Conservation (phyloP, 2,329 filamentous ascomycete genomes). For the Xylariaceae sp. region DNA sequence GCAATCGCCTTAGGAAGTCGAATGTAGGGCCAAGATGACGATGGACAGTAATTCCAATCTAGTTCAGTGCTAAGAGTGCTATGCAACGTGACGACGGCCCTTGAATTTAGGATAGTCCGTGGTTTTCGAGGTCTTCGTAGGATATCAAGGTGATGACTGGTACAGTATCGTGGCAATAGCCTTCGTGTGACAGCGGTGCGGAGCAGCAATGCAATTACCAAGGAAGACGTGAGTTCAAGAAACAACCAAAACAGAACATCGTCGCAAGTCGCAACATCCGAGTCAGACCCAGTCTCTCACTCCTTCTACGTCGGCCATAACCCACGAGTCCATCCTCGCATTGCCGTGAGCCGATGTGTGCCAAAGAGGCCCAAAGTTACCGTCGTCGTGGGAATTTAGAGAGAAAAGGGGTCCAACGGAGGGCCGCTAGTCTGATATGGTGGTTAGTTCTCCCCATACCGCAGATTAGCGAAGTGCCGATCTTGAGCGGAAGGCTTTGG, state of each 20-base stretch:
- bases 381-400: not conserved
- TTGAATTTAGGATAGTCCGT: not conserved
- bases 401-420: not conserved
- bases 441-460: not conserved
- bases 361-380: not conserved
- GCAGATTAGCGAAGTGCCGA: not conserved
- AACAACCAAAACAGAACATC: too few relatives aligned
- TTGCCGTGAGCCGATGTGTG: not conserved
- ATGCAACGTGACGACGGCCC: not conserved
- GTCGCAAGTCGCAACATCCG: not conserved
- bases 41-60: not conserved
- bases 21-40: not conserved
- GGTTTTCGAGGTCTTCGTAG: not conserved
- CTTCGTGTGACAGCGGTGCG: too few relatives aligned
- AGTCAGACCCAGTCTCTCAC: not conserved
- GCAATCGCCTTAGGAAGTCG: not conserved
- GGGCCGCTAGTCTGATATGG: not conserved
- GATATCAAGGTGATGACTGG: too few relatives aligned
- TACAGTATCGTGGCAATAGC: too few relatives aligned
- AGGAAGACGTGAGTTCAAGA: too few relatives aligned
- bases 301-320: not conserved
- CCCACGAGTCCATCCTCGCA: not conserved
- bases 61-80: not conserved
- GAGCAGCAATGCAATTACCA: too few relatives aligned
- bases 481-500: not conserved